Percentiles rank a stretch among this genome's conserved stretches.
These are phyloP conservation scores for Hypoxylon cercidicola DNA, from an alignment of 495 filamentous ascomycete genomes.

Conservation along the genomic window DNA sequence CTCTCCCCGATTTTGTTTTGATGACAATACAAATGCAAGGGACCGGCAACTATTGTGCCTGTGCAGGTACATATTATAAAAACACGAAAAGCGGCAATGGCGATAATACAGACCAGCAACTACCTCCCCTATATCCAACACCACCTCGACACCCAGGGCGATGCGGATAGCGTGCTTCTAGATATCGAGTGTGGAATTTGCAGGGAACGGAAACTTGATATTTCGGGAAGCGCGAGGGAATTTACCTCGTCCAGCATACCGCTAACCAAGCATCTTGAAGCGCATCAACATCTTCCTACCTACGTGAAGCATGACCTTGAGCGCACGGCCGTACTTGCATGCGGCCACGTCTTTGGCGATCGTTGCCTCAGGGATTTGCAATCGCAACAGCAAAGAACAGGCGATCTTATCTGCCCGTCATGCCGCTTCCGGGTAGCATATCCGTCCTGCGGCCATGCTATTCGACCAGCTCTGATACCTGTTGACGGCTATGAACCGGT, in stretches of 20 bases:
- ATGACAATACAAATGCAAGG: slow-evolving; percentile 35
- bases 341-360: slow-evolving; percentile 45
- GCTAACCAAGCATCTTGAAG: slow-evolving; percentile 2
- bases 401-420: slow-evolving; percentile 34
- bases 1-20: slow-evolving; percentile 4
- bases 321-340: slow-evolving; percentile 35
- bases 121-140: slow-evolving; percentile 41
- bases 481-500: slow-evolving; percentile 24
- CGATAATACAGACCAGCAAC: slow-evolving; percentile 34
- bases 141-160: slow-evolving; percentile 32
- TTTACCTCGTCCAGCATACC: slow-evolving; percentile 4
- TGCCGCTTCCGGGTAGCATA: slow-evolving; percentile 42
- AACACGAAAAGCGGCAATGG: slow-evolving; percentile 18
- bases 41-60: neutral
- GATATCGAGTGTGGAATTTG: slow-evolving; percentile 37
- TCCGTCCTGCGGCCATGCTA: slow-evolving; percentile 34
- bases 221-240: slow-evolving; percentile 30
- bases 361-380: slow-evolving; percentile 34
- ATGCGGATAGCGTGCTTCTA: slow-evolving; percentile 20
- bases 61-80: slow-evolving; percentile 5
- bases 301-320: slow-evolving; percentile 37
- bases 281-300: slow-evolving; percentile 8
- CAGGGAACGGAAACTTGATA: slow-evolving; percentile 29
- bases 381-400: neutral
- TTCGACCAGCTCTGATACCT: slow-evolving; percentile 34